Percentiles rank a stretch among this genome's conserved stretches.
phyloP scores from a whole-genome alignment of 495 filamentous ascomycete species.

The Aspergillus biplanus region DNA sequence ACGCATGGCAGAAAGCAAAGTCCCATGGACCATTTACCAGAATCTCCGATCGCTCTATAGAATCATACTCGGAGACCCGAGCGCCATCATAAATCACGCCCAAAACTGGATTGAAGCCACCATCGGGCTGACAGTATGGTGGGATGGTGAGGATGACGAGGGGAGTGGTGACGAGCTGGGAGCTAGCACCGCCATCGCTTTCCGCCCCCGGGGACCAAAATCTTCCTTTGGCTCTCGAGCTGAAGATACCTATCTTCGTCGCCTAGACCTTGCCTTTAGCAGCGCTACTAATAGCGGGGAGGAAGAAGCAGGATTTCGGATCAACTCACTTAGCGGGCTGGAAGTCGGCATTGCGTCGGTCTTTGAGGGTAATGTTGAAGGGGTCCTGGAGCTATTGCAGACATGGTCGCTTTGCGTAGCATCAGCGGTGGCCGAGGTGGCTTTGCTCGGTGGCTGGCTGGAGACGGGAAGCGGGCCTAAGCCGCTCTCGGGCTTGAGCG shows the following conservation, averaged over 20 bases:
- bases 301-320: conserved; percentile 57
- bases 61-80: conserved; percentile 69
- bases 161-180: conserved; percentile 28
- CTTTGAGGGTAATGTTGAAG: conserved; percentile 76
- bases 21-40: conserved; percentile 86
- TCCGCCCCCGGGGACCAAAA: conserved; percentile 33
- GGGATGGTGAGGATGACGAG: conserved; percentile 73
- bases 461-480: conserved; percentile 30
- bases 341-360: conserved; percentile 80
- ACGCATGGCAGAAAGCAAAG: conserved; percentile 75
- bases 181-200: conserved; percentile 32
- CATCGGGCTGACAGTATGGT: conserved; percentile 80
- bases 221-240: conserved; percentile 42
- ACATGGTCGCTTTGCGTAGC: conserved; percentile 78
- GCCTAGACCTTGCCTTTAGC: conserved; percentile 54
- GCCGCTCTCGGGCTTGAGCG: conserved; percentile 48
- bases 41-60: conserved; percentile 75
- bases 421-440: conserved; percentile 77
- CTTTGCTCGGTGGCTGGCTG: conserved; percentile 75
- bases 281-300: conserved; percentile 49
- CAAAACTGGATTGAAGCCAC: conserved; percentile 90
- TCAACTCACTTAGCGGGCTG: conserved; percentile 70
- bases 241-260: conserved; percentile 55
- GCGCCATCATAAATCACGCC: conserved; percentile 68
- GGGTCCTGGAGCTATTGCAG: conserved; percentile 70